These are phyloP conservation scores for Aspergillus ustus DNA, from an alignment of 2,329 filamentous ascomycete genomes.

Conservation along the genomic window DNA sequence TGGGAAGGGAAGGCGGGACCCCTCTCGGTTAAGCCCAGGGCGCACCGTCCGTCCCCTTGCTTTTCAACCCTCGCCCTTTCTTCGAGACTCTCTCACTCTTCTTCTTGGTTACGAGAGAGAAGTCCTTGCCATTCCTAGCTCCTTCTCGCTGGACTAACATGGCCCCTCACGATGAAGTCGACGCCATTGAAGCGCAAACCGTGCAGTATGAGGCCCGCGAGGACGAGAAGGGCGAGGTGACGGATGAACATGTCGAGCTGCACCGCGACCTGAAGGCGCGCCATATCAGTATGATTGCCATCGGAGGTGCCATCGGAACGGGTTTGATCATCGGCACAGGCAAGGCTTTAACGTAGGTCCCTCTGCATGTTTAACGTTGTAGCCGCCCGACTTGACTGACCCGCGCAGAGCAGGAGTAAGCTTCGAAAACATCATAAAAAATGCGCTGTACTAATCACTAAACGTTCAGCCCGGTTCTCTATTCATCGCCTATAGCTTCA, in stretches of 20 bases:
- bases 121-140: neutral
- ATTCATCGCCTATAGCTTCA: conserved; percentile 48
- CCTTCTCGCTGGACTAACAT: neutral
- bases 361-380: conserved; percentile 38
- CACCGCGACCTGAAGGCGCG: conserved; percentile 47
- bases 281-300: conserved; percentile 49
- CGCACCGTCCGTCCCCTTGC: neutral
- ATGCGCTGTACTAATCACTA: neutral
- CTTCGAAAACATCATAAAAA: neutral
- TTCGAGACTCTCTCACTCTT: neutral
- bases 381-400: conserved; percentile 25
- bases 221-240: conserved; percentile 21
- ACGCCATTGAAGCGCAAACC: neutral
- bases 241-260: conserved; percentile 34
- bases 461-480: conserved; percentile 42
- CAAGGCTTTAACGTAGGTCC: conserved; percentile 39
- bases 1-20: neutral
- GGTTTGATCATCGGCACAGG: conserved; percentile 48
- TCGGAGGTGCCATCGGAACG: conserved; percentile 49
- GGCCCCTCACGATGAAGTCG: neutral
- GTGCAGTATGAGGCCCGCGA: neutral
- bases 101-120: neutral
- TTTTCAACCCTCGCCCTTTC: neutral
- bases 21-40: neutral
- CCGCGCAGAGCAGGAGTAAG: neutral